phyloP scores from a whole-genome alignment of 1,284 basidiomycete genomes.

The Ustanciosporium gigantosporum region DNA sequence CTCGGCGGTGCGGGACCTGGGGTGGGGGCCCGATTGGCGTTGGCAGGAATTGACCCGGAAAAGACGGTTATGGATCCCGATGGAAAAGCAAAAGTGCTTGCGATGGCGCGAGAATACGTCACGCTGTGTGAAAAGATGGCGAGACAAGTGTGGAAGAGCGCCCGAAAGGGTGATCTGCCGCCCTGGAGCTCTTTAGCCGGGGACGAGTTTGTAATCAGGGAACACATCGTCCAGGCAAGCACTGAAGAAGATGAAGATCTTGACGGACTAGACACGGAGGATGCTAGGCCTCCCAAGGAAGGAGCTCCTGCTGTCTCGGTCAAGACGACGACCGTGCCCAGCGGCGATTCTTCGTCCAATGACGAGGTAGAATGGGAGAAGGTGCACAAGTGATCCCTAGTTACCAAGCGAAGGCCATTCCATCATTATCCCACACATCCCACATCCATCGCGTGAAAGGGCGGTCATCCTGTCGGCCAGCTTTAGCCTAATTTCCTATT shows the following conservation, averaged over 20 bases:
- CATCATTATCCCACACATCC: too few relatives aligned
- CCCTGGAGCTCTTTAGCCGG: slow-evolving; percentile 40
- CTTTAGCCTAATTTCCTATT: too few relatives aligned
- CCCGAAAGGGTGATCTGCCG: slow-evolving; percentile 37
- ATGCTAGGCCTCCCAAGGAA: slow-evolving; percentile 18
- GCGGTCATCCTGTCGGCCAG: too few relatives aligned
- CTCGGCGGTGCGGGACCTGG: slow-evolving; percentile 38
- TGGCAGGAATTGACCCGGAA: slow-evolving; percentile 21
- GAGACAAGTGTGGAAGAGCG: slow-evolving; percentile 41
- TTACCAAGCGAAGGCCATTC: not conserved
- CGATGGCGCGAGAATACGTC: slow-evolving; percentile 38
- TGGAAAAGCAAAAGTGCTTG: slow-evolving; percentile 11
- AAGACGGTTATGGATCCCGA: slow-evolving; percentile 14
- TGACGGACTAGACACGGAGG: slow-evolving; percentile 12
- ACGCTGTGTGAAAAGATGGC: slow-evolving; percentile 30
- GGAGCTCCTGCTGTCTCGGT: slow-evolving; percentile 9
- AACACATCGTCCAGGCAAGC: slow-evolving; percentile 7
- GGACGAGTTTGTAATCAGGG: slow-evolving; percentile 24
- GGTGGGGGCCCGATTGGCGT: slow-evolving; percentile 26
- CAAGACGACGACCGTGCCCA: slow-evolving; percentile 32
- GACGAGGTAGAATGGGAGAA: slow-evolving; percentile 45
- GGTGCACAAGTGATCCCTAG: slow-evolving; percentile 13
- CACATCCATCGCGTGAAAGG: too few relatives aligned
- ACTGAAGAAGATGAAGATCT: slow-evolving; percentile 11
- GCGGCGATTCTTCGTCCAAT: slow-evolving; percentile 8